phyloP scores from a whole-genome alignment of 805 yeast genomes.

The Suhomyces emberorum region DNA sequence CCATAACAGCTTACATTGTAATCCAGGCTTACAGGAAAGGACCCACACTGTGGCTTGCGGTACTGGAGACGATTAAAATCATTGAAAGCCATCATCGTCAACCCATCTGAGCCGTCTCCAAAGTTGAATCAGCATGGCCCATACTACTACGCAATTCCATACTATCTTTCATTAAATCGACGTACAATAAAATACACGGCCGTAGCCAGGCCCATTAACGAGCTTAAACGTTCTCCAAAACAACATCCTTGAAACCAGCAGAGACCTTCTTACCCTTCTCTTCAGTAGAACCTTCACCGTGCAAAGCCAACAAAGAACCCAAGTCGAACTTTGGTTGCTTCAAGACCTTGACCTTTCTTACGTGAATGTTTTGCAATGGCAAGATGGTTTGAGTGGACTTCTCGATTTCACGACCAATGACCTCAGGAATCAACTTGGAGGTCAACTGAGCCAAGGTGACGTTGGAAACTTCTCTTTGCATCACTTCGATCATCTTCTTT shows the following conservation, averaged over 20 bases:
- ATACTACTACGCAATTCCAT: not conserved
- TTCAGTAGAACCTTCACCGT: slow-evolving; percentile 88
- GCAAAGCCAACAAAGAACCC: slow-evolving; percentile 93
- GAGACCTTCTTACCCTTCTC: slow-evolving; percentile 99
- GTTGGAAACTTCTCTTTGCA: slow-evolving; percentile 93
- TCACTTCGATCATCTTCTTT: slow-evolving; percentile 94
- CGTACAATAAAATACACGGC: not conserved
- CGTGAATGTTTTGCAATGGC: slow-evolving; percentile 98
- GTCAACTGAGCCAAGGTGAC: slow-evolving; percentile 95
- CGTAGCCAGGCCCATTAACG: no score
- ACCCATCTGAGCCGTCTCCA: no score
- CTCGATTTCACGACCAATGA: slow-evolving; percentile 97
- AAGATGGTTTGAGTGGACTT: slow-evolving; percentile 91
- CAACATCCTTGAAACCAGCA: slow-evolving; percentile 94
- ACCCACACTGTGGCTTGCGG: no score
- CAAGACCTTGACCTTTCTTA: slow-evolving; percentile 97
- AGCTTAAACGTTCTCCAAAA: slow-evolving; percentile 88
- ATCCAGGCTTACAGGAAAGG: no score
- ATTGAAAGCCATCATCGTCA: no score
- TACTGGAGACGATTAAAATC: no score
- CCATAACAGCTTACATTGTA: no score
- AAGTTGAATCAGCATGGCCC: no score
- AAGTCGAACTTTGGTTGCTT: slow-evolving; percentile 99
- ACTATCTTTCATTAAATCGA: not conserved
- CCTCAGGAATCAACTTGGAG: slow-evolving; percentile 97